phyloP scores from a whole-genome alignment of 352 stramenopile genomes.

The Pythium vanterpoolii region DNA sequence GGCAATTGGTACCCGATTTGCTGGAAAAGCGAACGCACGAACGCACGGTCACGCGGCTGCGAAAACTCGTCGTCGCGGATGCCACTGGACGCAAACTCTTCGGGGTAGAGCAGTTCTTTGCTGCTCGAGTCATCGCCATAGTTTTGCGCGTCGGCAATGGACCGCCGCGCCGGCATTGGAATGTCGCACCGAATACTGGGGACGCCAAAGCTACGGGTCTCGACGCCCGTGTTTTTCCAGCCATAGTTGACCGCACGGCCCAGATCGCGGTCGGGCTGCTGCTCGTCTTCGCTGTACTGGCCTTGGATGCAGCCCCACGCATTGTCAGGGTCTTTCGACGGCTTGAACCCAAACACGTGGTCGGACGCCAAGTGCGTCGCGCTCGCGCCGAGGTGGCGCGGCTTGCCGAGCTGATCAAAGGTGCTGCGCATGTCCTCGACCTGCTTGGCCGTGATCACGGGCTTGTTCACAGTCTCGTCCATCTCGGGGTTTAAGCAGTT shows the following conservation, averaged over 20 bases:
- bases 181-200: constrained; percentile 88
- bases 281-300: constrained; percentile 72
- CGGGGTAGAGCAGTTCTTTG: constrained; percentile 82
- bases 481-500: constrained; percentile 69
- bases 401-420: constrained; percentile 69
- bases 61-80: constrained; percentile 85
- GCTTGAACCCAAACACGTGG: constrained; percentile 64
- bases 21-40: constrained; percentile 65
- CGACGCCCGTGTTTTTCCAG: constrained; percentile 75
- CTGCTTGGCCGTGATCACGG: constrained; percentile 52
- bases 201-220: constrained; percentile 69
- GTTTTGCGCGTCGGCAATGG: constrained; percentile 89
- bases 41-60: constrained; percentile 48
- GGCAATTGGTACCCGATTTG: constrained; percentile 61
- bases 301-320: constrained; percentile 82
- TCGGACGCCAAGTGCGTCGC: constrained; percentile 34
- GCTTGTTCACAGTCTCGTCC: constrained; percentile 42
- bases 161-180: constrained; percentile 54
- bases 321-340: constrained; percentile 43
- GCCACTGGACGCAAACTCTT: constrained; percentile 75
- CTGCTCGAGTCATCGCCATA: constrained; percentile 86
- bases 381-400: constrained; percentile 52
- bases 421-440: constrained; percentile 75
- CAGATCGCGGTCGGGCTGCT: constrained; percentile 80
- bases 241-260: constrained; percentile 79